Percentiles rank a stretch among this genome's conserved stretches.
Evolutionary conservation across 2,329 filamentous ascomycete genomes (phyloP).

Genomic region (Septoria petroselini): DNA sequence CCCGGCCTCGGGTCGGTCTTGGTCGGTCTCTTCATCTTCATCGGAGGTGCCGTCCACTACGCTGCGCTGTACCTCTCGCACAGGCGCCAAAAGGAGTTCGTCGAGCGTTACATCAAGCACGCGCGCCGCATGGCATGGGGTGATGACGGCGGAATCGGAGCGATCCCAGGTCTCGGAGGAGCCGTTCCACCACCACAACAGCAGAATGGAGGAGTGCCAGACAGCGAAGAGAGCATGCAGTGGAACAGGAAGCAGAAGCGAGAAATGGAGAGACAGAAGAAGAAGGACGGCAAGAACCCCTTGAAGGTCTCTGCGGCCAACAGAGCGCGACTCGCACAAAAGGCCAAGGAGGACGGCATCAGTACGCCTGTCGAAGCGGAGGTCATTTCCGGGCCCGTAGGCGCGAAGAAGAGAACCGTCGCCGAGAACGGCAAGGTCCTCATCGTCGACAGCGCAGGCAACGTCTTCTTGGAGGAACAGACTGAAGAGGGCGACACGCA

Average conservation of each 20-base stretch:
- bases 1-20: constrained; percentile 86
- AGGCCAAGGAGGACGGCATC: constrained; percentile 48
- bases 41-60: constrained; percentile 86
- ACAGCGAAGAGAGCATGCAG: constrained; percentile 52
- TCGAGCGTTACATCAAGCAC: constrained; percentile 86
- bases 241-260: constrained; percentile 81
- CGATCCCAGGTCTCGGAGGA: constrained; percentile 64
- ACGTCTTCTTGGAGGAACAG: constrained; percentile 91
- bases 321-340: constrained; percentile 52
- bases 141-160: constrained; percentile 64
- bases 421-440: constrained; percentile 95
- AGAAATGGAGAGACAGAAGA: constrained; percentile 79
- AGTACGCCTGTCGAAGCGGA: constrained; percentile 56
- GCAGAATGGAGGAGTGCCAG: constrained; percentile 39
- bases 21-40: constrained; percentile 73
- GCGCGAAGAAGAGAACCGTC: constrained; percentile 79
- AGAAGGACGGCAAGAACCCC: constrained; percentile 60
- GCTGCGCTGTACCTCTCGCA: constrained; percentile 78
- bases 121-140: constrained; percentile 88
- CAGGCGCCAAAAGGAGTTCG: constrained; percentile 86
- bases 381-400: constrained; percentile 59
- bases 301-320: constrained; percentile 39
- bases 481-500: constrained; percentile 79
- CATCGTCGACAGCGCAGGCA: constrained; percentile 85
- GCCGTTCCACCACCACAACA: constrained; percentile 39